Conservation (phyloP, 2,329 filamentous ascomycete genomes). For the Trichoderma sp. region DNA sequence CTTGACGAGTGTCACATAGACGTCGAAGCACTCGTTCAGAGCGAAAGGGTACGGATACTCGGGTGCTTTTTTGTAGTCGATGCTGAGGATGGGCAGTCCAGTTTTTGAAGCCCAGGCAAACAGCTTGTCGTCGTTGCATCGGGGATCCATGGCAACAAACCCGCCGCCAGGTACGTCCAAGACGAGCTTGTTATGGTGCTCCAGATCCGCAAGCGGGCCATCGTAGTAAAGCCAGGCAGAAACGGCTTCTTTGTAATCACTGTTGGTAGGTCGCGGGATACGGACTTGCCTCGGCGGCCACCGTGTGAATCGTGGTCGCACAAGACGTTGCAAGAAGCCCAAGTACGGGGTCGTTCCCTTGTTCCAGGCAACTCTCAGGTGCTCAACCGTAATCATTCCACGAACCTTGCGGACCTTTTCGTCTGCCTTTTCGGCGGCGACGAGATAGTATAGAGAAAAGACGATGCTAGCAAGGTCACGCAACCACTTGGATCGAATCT, state of each 20-base stretch:
- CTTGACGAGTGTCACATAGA: constrained; percentile 38
- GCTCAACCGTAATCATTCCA: constrained; percentile 82
- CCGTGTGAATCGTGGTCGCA: constrained; percentile 75
- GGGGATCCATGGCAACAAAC: constrained; percentile 95
- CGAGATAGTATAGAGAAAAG: constrained; percentile 86
- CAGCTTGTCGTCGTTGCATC: constrained; percentile 90
- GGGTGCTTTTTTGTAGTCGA: constrained; percentile 70
- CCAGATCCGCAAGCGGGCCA: constrained; percentile 74
- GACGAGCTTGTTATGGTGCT: constrained; percentile 73
- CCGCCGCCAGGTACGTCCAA: constrained; percentile 91
- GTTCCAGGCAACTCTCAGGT: constrained; percentile 91
- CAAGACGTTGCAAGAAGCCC: constrained; percentile 64
- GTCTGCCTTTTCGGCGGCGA: constrained; percentile 90
- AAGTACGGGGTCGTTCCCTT: constrained; percentile 89
- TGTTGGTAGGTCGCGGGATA: constrained; percentile 76
- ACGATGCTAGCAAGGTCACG: constrained; percentile 78
- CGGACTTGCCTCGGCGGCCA: constrained; percentile 80
- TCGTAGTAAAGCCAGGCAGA: constrained; percentile 93
- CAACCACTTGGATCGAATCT: constrained; percentile 73
- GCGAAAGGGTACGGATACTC: constrained; percentile 50
- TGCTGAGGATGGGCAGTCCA: constrained; percentile 80
- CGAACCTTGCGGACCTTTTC: constrained; percentile 94
- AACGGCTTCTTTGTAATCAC: constrained; percentile 79
- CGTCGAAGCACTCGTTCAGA: constrained; percentile 50
- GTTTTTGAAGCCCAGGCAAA: constrained; percentile 88